Conservation (phyloP, 2,329 filamentous ascomycete genomes). For the Paecilomyces formosus region DNA sequence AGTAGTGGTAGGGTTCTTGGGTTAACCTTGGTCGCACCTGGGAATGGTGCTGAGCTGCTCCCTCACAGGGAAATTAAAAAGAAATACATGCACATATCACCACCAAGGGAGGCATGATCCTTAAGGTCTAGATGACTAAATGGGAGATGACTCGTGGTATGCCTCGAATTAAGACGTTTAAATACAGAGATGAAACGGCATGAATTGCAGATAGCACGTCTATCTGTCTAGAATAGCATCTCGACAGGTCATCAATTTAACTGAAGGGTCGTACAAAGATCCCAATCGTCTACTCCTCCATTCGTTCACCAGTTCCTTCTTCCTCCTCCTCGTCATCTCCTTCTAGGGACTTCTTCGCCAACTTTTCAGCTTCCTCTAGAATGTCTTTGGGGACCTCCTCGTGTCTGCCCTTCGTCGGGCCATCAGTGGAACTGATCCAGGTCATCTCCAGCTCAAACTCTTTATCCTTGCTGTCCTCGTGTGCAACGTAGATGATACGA, state of each 20-base stretch:
- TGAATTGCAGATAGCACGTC: too few species aligned
- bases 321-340: constrained; percentile 78
- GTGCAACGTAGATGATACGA: constrained; percentile 91
- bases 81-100: not conserved
- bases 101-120: not conserved
- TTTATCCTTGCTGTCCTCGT: constrained; percentile 99
- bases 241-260: constrained; percentile 3
- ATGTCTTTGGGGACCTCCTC: constrained; percentile 88
- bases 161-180: too few species aligned
- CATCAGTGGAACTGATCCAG: constrained; percentile 80
- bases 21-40: not conserved
- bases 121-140: not conserved
- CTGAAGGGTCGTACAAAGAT: not conserved
- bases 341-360: constrained; percentile 85
- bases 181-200: too few species aligned
- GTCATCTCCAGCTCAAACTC: constrained; percentile 99
- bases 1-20: not conserved
- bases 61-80: not conserved
- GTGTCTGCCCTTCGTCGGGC: constrained; percentile 87
- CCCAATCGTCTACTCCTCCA: constrained; percentile 65
- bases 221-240: not conserved
- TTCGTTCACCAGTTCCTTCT: constrained; percentile 62
- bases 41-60: not conserved
- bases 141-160: too few species aligned
- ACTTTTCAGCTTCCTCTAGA: constrained; percentile 81